phyloP scores from a whole-genome alignment of 2,329 filamentous ascomycete genomes.

The Stachybotrys chlorohalonatus region DNA sequence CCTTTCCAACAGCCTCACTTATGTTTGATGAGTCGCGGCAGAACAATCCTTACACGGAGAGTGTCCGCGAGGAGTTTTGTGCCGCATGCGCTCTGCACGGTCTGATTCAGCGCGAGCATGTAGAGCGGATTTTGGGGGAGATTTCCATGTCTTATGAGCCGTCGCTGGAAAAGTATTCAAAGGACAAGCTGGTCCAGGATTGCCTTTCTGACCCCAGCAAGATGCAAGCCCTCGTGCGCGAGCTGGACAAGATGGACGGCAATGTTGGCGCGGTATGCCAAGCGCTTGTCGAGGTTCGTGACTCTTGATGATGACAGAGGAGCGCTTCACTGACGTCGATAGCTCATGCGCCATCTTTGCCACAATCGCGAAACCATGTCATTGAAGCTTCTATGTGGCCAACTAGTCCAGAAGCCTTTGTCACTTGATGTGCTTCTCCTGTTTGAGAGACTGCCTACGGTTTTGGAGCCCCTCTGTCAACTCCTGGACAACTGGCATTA shows the following conservation, averaged over 20 bases:
- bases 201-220: slow-evolving; percentile 69
- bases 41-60: slow-evolving; percentile 48
- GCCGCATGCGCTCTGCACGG: slow-evolving; percentile 85
- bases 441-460: slow-evolving; percentile 60
- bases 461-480: slow-evolving; percentile 65
- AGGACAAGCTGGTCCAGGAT: slow-evolving; percentile 69
- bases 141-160: slow-evolving; percentile 73
- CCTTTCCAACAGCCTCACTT: slow-evolving; percentile 53
- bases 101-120: slow-evolving; percentile 68
- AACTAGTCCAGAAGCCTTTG: slow-evolving; percentile 63
- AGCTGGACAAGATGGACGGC: slow-evolving; percentile 83
- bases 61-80: slow-evolving; percentile 64
- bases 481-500: slow-evolving; percentile 73
- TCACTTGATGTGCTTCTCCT: slow-evolving; percentile 67
- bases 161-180: slow-evolving; percentile 63
- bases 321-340: slow-evolving; percentile 2
- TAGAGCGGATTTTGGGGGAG: slow-evolving; percentile 74
- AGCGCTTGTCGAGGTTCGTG: slow-evolving; percentile 60
- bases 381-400: slow-evolving; percentile 64
- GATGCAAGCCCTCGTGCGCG: slow-evolving; percentile 66
- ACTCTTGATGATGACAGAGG: neutral
- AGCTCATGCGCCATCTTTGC: slow-evolving; percentile 63
- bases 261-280: slow-evolving; percentile 81
- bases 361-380: slow-evolving; percentile 69
- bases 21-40: slow-evolving; percentile 53